Conservation (phyloP, 1,284 basidiomycete genomes). For the Sphagnurus paluster region DNA sequence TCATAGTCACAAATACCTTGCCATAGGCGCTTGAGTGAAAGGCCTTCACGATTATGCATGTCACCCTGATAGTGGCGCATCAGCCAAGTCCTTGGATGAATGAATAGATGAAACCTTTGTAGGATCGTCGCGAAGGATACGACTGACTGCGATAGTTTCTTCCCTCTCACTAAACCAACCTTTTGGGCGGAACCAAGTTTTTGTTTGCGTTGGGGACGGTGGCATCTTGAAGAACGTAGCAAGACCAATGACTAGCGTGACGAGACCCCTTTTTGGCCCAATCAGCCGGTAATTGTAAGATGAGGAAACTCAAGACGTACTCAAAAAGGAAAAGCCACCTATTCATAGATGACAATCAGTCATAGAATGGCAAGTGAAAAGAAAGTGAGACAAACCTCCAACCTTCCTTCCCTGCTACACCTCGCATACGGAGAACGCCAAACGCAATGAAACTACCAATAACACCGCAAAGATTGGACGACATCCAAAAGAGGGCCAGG, state of each 20-base stretch:
- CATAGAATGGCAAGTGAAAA: constrained; percentile 34
- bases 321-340: constrained; percentile 19
- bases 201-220: constrained; percentile 66
- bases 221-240: constrained; percentile 71
- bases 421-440: constrained; percentile 63
- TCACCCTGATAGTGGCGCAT: constrained; percentile 39
- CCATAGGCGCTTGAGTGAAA: constrained; percentile 57
- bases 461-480: constrained; percentile 51
- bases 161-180: constrained; percentile 70
- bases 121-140: constrained; percentile 71
- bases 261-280: too few relatives aligned
- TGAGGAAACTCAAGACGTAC: constrained; percentile 4
- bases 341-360: background rate
- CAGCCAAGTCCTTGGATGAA: background rate
- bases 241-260: constrained; percentile 60
- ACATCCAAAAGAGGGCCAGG: constrained; percentile 70
- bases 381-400: constrained; percentile 51
- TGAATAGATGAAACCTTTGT: constrained; percentile 60
- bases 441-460: constrained; percentile 61
- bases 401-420: constrained; percentile 53
- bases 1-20: constrained; percentile 61
- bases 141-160: constrained; percentile 54
- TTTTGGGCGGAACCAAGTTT: constrained; percentile 63
- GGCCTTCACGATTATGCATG: constrained; percentile 79
- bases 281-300: background rate